Base-by-base conservation (phyloP, 2,329 filamentous ascomycete genomes). In the Xylaria sp. region DNA sequence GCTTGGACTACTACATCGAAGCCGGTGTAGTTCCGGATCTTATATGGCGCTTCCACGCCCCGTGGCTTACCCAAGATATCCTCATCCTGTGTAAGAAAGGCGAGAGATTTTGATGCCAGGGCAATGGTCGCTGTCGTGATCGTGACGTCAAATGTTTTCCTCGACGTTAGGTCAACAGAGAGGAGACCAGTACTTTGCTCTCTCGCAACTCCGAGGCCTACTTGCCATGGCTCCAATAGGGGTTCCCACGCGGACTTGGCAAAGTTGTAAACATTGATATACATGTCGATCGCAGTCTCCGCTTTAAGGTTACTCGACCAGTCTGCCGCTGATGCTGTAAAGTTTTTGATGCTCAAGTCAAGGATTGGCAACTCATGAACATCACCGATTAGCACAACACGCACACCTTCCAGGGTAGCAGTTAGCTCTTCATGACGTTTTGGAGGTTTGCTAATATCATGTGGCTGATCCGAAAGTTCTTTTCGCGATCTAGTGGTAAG, bases 231-330 rank as follows among this genome's bases (percentile, higher is more conserved):
- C 79, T 99, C 96, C 32, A 99, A 89, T 41, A 99, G 83, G 2
- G 96, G 96, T 80, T 99, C 96, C 96, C 96, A 99, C 3, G 94
- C 94, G 0, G 96, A 99, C 80, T 99, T 99, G 15, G 96, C 96
- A 82, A 99, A 99, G 81, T 99, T 99, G 85, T 97, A 99, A 32
- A 99, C 91, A 76, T 98, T 99, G 75, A 97, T 89, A 80, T 97
- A 97, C 72, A 95, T 94, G 71, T 98, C 94, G 57, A 99, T 90
- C n/a, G 89, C 92, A 0, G 94, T 92, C 77, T 98, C 94, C 0
- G 93, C 95, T 76, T 91, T 94, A 80, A 99, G 86, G 25, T 91
- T 91, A 5, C 90, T 91, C 0, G 95, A 95, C 96, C 96, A 99
- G 78, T 99, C 94, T 73, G 92, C 90, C 3, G 97, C 93, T 55